Percentiles rank a stretch among this genome's conserved stretches.
Evolutionary conservation across 73 alveolate species (phyloP).

Genomic region (Tetrahymena borealis): DNA sequence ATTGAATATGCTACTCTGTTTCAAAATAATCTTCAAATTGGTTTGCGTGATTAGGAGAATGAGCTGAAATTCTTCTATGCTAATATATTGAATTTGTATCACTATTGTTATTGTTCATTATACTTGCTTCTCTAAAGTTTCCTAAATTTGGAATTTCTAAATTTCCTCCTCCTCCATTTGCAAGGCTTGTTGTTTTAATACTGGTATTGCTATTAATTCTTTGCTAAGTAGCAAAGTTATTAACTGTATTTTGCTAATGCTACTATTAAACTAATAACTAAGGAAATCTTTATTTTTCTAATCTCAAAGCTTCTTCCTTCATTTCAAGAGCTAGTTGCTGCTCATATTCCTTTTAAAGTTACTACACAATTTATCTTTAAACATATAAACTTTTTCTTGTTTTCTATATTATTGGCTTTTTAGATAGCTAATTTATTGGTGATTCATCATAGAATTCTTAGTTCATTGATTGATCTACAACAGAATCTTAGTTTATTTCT

Average conservation of each 20-base stretch:
- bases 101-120: not conserved
- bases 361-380: not conserved
- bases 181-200: not conserved
- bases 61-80: not conserved
- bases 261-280: not conserved
- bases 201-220: not conserved
- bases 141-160: not conserved
- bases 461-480: not conserved
- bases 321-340: not conserved
- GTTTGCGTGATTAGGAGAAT: not conserved
- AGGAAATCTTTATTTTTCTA: not conserved
- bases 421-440: not conserved
- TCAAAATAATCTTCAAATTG: not conserved
- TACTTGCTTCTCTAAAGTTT: not conserved
- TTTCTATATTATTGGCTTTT: not conserved
- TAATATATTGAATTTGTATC: not conserved
- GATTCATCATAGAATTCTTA: not conserved
- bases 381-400: not conserved
- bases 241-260: not conserved
- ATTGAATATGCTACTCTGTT: not conserved
- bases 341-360: not conserved
- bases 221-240: not conserved
- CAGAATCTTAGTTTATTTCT: not conserved
- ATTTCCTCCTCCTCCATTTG: not conserved
- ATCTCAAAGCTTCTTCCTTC: not conserved